These are phyloP conservation scores for Gastrodia elata DNA, from an alignment of 106 monocot genomes.

Conservation along the genomic window DNA sequence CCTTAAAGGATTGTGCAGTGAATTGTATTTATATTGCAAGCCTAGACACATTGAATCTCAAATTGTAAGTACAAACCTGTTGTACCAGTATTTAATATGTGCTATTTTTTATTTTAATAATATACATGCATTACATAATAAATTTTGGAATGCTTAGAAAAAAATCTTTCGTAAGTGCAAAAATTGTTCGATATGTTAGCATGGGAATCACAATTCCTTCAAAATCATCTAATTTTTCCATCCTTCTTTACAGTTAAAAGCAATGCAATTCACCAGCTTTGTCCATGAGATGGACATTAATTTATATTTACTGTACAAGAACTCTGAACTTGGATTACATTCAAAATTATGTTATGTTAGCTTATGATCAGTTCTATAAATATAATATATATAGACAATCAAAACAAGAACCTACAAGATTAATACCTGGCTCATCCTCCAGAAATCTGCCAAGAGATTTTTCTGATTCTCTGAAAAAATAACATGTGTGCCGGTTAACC, in stretches of 20 bases:
- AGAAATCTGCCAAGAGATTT: conserved; percentile 72
- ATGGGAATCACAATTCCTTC: not conserved
- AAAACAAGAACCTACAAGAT: not conserved
- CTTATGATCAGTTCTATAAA: not conserved
- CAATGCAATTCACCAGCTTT: not conserved
- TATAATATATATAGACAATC: not conserved
- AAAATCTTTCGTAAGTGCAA: too few species aligned
- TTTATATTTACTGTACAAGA: not conserved
- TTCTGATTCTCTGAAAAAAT: conserved; percentile 66
- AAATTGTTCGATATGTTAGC: not conserved
- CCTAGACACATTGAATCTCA: too few species aligned
- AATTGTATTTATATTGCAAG: too few species aligned
- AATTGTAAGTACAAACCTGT: too few species aligned
- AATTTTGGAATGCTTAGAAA: too few species aligned
- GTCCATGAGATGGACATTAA: not conserved
- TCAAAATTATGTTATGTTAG: not conserved
- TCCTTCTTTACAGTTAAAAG: not conserved
- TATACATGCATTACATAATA: too few species aligned
- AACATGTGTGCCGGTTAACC: not conserved
- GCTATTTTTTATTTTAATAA: too few species aligned
- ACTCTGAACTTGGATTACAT: not conserved
- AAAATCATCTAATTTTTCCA: not conserved
- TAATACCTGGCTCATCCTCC: conserved; percentile 84
- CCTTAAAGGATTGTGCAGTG: too few species aligned
- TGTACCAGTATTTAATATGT: too few species aligned